Base-by-base conservation (phyloP, 306 rosid species). In the Rosa persica region DNA sequence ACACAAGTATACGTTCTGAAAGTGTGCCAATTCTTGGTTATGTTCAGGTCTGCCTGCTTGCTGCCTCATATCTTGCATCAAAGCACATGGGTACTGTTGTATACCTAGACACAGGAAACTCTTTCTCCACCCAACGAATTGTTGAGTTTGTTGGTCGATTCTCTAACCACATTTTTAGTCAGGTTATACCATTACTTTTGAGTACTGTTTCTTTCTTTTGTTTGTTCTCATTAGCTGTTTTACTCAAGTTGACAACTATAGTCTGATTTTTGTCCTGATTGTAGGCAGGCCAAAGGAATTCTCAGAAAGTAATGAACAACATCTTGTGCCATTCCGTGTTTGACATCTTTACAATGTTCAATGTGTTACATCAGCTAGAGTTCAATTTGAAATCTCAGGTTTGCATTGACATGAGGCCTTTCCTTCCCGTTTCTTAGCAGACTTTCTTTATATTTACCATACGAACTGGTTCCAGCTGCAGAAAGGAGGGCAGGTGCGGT, bases 101-200 rank as follows among this genome's bases (percentile, higher is more conserved):
- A 61, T 94, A 89, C 81, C 61, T 94, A 51, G 98, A 92, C 86
- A 89, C 98, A 11, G 79, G 94, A 75, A 92, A 92, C 83, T 88
- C 98, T 73, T 92, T 94, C 82, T 92, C 98, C 7, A 84, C 98
- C 70, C 92, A 85, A 70, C 94, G 92, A 47, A 82, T 94, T 81
- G 89, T 88, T 15, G 42, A 79, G 30, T 89, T 92, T 79, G 81
- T 89, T 79, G 82, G 83, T 76, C 80, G 68, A 86, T 73, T 84
- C 27, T 66, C 85, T 30, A 67, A 76, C 68, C 47, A 67, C 74
- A 80, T 67, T 55, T 49, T 60, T 54, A 81, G 86, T 79, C 87
- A 85, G 90, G 92, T 90, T 79, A 72, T 66, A 22, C 75, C 49
- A 68, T 30, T 70, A 34, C 19, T 65, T 38, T 66, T 64, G 44